Percentiles rank a stretch among this genome's conserved stretches.
phyloP scores from a whole-genome alignment of 2,329 filamentous ascomycete species.

The Rhynchosporium agropyri region DNA sequence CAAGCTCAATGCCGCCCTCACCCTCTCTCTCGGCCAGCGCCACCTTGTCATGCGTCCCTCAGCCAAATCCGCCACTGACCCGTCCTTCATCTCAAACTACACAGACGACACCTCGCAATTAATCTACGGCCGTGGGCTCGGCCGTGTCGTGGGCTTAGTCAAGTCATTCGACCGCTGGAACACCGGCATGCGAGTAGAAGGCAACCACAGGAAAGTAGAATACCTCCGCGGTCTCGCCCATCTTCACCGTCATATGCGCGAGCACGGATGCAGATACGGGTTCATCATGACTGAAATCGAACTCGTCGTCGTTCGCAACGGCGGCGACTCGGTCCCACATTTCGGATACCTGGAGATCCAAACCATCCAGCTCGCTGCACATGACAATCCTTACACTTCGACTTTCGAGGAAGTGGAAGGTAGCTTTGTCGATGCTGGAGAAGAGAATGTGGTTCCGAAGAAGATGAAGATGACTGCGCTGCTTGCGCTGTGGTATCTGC shows the following conservation, averaged over 20 bases:
- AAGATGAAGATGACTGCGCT: constrained; percentile 72
- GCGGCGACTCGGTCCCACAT: constrained; percentile 51
- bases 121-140: constrained; percentile 51
- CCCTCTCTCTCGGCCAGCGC: constrained; percentile 70
- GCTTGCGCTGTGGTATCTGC: constrained; percentile 76
- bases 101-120: constrained; percentile 53
- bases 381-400: constrained; percentile 29
- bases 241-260: constrained; percentile 88
- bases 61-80: constrained; percentile 40
- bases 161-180: constrained; percentile 95
- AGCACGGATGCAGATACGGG: constrained; percentile 89
- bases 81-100: constrained; percentile 54
- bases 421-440: constrained; percentile 33
- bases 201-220: constrained; percentile 81
- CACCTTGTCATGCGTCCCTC: constrained; percentile 49
- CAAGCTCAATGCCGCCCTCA: constrained; percentile 83
- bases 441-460: constrained; percentile 45
- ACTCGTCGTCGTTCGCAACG: constrained; percentile 84
- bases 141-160: constrained; percentile 80
- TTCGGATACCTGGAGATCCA: constrained; percentile 82
- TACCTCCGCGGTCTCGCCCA: constrained; percentile 87
- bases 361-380: constrained; percentile 58
- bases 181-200: constrained; percentile 86
- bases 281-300: constrained; percentile 98
- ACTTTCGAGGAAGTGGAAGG: constrained; percentile 34